Base-by-base conservation (phyloP, 2,329 filamentous ascomycete genomes). In the Dothideomycetes sp. region DNA sequence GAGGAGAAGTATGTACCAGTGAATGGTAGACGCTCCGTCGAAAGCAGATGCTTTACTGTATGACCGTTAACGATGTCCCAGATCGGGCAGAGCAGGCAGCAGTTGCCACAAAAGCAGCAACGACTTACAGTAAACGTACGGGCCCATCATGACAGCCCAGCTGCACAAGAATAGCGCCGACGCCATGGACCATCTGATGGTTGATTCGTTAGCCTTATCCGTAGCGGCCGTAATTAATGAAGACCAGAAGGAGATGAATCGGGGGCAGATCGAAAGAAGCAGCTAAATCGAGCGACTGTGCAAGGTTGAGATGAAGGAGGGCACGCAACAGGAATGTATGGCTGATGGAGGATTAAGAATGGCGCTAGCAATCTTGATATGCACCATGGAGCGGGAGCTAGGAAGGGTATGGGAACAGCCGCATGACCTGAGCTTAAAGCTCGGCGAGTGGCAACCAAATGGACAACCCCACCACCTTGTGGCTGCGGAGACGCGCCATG, bases 141-240 rank as follows among this genome's bases (percentile, higher is more conserved):
- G 88, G 41, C 91, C 91, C 84, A 95, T 94, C 66, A 96, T 76
- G 51, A 89, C 85, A 18, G 86, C 87, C 74, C 91, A 98, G 52
- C 88, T 94, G 52, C 78, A 76, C 54, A 96, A 73, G 69, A 96
- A 96, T 50, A 98, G 73, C 34, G 84, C 59, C 34, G 89, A 95
- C 41, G 88, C 91, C 60, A 95, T 79, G 35, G 89, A 86, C 91
- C 91, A 98, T 70, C 91, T 96, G 63, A 59, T 53, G 40, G 25
- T 31, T 41, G 29, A 51, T 19, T 47, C 30, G 53, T 68, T 65
- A 62, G 60, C 62, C 33, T 38, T 36, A 38, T 45, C 28, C 31
- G 22, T 34, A 33, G 31, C 29, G 30, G 31, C 36, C 30, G 43
- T 34, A 33, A 34, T 47, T 13, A 42, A 45, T 47, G 36, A n/a